Evolutionary conservation across 176 grass and related monocot genomes (phyloP).

Genomic region (Tillandsia fasciculata): DNA sequence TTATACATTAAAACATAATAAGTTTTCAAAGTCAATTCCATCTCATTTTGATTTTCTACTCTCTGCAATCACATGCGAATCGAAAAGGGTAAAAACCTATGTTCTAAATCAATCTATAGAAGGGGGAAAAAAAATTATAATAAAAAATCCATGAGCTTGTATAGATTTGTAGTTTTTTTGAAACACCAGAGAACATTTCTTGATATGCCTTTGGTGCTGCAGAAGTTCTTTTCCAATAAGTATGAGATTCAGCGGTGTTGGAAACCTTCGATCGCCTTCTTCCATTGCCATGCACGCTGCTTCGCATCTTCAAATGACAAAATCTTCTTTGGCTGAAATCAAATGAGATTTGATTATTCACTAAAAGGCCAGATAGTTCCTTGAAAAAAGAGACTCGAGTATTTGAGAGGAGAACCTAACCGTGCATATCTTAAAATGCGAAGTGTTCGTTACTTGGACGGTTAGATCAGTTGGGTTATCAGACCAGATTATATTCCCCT

Average conservation of each 20-base stretch:
- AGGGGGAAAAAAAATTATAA: not conserved
- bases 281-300: slow-evolving; percentile 88
- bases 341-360: not conserved
- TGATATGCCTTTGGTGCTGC: not conserved
- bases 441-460: slow-evolving; percentile 62
- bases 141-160: not conserved
- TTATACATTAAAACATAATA: not conserved
- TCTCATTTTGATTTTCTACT: not conserved
- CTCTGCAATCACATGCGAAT: not conserved
- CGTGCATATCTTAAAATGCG: slow-evolving; percentile 91
- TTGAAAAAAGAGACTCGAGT: not conserved
- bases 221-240: not conserved
- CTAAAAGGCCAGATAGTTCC: not conserved
- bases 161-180: not conserved
- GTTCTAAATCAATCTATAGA: not conserved
- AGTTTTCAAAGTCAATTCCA: not conserved
- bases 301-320: slow-evolving; percentile 78
- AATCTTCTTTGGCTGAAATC: slow-evolving; percentile 83
- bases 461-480: slow-evolving; percentile 58
- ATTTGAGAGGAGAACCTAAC: slow-evolving; percentile 17
- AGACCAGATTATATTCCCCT: slow-evolving; percentile 75
- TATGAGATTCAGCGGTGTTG: slow-evolving; percentile 34
- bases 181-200: not conserved
- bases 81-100: not conserved
- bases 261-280: slow-evolving; percentile 89